Evolutionary conservation across 371 early-diverging fungal genomes (phyloP).

Genomic region (Haplosporangium sp.): DNA sequence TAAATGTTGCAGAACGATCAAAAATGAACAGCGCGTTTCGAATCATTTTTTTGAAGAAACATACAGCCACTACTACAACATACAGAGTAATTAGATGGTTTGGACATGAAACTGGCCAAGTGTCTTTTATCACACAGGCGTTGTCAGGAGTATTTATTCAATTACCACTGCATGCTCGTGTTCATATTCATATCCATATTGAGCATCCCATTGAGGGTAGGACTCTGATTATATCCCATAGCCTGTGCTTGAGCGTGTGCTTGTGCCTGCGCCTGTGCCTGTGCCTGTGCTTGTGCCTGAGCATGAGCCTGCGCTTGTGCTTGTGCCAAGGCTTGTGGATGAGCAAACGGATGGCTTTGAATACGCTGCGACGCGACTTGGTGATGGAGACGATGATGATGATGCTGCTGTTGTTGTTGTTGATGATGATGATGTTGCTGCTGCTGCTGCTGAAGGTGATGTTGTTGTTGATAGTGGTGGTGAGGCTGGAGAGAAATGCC

Average conservation of each 20-base stretch:
- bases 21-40: no score
- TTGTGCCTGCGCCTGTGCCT: slow-evolving; percentile 11
- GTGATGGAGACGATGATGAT: not conserved
- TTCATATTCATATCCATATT: not conserved
- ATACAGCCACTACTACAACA: no score
- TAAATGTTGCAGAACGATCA: no score
- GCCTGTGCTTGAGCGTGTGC: slow-evolving; percentile 8
- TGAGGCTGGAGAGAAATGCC: slow-evolving; percentile 4
- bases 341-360: not conserved
- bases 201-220: not conserved
- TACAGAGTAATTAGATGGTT: no score
- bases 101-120: no score
- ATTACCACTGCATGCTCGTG: no score
- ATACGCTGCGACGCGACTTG: not conserved
- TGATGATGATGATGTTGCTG: not conserved
- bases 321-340: slow-evolving; percentile 5
- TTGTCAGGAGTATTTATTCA: no score
- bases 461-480: slow-evolving; percentile 3
- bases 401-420: not conserved
- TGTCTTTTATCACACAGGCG: no score
- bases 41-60: no score
- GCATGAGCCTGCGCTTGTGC: slow-evolving; percentile 4
- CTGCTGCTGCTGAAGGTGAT: slow-evolving; percentile 1
- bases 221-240: not conserved
- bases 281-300: not conserved